phyloP scores from a whole-genome alignment of 2,329 filamentous ascomycete genomes.

The Lomentospora prolificans region DNA sequence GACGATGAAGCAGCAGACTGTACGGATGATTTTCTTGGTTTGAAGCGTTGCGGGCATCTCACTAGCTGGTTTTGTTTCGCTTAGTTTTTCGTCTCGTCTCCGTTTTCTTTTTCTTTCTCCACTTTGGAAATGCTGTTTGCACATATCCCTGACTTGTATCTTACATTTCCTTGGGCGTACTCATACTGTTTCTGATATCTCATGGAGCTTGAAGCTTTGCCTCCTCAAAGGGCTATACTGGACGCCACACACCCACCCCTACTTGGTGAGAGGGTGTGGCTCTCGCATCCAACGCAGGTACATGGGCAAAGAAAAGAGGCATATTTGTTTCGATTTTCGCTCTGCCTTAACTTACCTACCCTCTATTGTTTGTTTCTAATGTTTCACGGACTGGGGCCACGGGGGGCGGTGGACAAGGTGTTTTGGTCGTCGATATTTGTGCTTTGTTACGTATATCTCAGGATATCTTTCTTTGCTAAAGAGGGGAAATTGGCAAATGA shows the following conservation, averaged over 20 bases:
- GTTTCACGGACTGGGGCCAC: neutral
- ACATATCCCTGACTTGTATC: neutral
- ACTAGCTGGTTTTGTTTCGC: neutral
- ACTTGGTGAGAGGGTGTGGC: neutral
- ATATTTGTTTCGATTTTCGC: neutral
- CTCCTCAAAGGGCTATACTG: too few relatives aligned
- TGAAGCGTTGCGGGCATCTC: slow-evolving; percentile 1
- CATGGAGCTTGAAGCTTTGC: neutral
- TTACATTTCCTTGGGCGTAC: neutral
- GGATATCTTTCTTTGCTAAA: neutral
- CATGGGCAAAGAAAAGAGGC: neutral
- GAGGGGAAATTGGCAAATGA: slow-evolving; percentile 1
- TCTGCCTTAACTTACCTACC: neutral
- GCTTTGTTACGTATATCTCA: neutral
- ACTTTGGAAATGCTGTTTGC: neutral
- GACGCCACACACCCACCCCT: neutral
- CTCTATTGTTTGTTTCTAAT: neutral
- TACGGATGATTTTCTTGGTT: slow-evolving; percentile 5
- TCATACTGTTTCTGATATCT: neutral
- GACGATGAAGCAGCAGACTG: slow-evolving; percentile 3
- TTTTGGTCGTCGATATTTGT: neutral
- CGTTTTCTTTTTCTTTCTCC: too few relatives aligned
- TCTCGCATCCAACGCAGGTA: neutral
- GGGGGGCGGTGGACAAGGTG: neutral
- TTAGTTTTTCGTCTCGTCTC: neutral